A percentile compares a stretch with the other conserved stretches of the same genome.
Evolutionary conservation across 2,329 filamentous ascomycete genomes (phyloP).

Genomic region (Cordyceps fumosorosea): DNA sequence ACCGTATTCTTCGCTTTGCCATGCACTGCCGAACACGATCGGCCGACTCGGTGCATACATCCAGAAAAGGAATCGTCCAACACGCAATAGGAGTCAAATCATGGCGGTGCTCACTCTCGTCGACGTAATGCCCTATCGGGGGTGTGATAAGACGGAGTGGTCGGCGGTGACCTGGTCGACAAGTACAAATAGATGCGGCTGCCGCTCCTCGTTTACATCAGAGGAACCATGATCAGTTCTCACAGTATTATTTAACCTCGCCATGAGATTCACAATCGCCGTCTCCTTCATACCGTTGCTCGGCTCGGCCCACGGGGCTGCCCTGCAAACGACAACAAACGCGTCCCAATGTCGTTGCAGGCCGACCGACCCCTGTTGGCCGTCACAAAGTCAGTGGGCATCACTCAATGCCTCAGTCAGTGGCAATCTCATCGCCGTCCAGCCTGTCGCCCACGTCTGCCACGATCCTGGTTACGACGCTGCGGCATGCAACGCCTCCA

Average conservation of each 20-base stretch:
- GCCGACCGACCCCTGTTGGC: constrained; percentile 47
- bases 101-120: background rate
- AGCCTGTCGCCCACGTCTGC: constrained; percentile 44
- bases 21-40: constrained; percentile 5
- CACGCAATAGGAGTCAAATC: background rate
- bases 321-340: background rate
- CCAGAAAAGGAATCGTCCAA: background rate
- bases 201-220: background rate
- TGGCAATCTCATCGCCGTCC: constrained; percentile 42
- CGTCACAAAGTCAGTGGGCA: constrained; percentile 36
- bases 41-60: background rate
- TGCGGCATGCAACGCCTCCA: constrained; percentile 31
- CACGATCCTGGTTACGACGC: constrained; percentile 39
- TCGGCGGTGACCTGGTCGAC: background rate
- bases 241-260: background rate
- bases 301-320: background rate
- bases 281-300: background rate
- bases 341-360: constrained; percentile 34
- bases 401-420: constrained; percentile 42
- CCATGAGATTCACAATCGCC: background rate
- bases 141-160: background rate
- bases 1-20: constrained; percentile 11
- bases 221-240: background rate
- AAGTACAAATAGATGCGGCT: constrained; percentile 2
- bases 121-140: background rate